Percentiles rank a stretch among this genome's conserved stretches.
These are phyloP conservation scores for Calonectria hawksworthii DNA, from an alignment of 2,329 filamentous ascomycete species.

Conservation along the genomic window DNA sequence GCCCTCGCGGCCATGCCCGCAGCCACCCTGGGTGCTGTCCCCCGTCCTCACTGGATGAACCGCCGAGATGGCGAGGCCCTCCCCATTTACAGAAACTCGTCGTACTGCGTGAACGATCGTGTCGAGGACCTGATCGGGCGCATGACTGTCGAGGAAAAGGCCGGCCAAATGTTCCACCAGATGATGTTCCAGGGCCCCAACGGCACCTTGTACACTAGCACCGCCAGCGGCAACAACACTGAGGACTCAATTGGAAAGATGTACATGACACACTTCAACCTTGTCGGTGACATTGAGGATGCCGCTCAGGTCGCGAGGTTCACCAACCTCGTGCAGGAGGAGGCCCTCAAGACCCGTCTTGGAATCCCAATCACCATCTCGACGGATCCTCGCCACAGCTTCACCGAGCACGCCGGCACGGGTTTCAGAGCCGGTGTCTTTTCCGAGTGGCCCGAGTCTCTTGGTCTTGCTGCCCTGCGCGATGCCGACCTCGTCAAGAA, in stretches of 20 bases:
- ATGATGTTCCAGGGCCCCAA: slow-evolving; percentile 48
- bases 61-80: slow-evolving; percentile 9
- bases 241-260: slow-evolving; percentile 35
- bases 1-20: slow-evolving; percentile 19
- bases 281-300: slow-evolving; percentile 59
- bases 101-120: slow-evolving; percentile 58
- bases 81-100: slow-evolving; percentile 47
- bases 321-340: slow-evolving; percentile 58
- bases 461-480: slow-evolving; percentile 64
- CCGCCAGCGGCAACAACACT: slow-evolving; percentile 19
- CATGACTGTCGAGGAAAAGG: slow-evolving; percentile 64
- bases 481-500: slow-evolving; percentile 57
- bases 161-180: slow-evolving; percentile 62
- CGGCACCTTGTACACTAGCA: slow-evolving; percentile 36
- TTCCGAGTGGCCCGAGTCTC: slow-evolving; percentile 65
- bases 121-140: slow-evolving; percentile 60
- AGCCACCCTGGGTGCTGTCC: slow-evolving; percentile 8
- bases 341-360: slow-evolving; percentile 59
- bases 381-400: slow-evolving; percentile 62
- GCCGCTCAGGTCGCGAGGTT: slow-evolving; percentile 53
- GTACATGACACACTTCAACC: slow-evolving; percentile 60
- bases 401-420: slow-evolving; percentile 59
- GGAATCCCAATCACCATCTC: slow-evolving; percentile 65
- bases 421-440: slow-evolving; percentile 59
- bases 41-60: slow-evolving; percentile 17